These are phyloP conservation scores for Andrographis paniculata DNA, from an alignment of 305 asterid genomes.

Conservation along the genomic window DNA sequence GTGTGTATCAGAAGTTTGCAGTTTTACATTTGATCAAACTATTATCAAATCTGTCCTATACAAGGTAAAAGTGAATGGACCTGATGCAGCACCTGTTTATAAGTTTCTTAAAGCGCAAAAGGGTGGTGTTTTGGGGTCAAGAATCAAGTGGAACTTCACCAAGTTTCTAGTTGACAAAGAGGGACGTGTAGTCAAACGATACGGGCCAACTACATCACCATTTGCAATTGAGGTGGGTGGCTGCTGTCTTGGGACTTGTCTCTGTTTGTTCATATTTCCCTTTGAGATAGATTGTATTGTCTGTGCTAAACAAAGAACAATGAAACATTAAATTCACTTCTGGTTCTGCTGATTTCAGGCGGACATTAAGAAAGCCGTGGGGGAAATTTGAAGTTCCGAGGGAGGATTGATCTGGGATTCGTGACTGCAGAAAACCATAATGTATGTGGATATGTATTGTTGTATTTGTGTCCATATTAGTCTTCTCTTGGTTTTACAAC, in stretches of 20 bases:
- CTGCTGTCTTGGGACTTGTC: neutral
- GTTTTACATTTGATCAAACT: neutral
- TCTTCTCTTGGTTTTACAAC: too few relatives aligned
- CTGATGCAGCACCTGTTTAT: constrained; percentile 61
- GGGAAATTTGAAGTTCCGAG: constrained; percentile 35
- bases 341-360: constrained; percentile 27
- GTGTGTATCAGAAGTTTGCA: too few relatives aligned
- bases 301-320: neutral
- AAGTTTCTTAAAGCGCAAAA: constrained; percentile 67
- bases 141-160: constrained; percentile 93
- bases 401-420: too few relatives aligned
- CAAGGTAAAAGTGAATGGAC: constrained; percentile 73
- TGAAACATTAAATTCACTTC: neutral
- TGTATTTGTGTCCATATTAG: too few relatives aligned
- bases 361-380: constrained; percentile 61
- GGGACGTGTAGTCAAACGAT: constrained; percentile 61
- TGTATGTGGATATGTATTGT: too few relatives aligned
- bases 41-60: neutral
- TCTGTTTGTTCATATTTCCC: too few relatives aligned
- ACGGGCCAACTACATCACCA: constrained; percentile 65
- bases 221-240: constrained; percentile 59
- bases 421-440: too few relatives aligned
- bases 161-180: constrained; percentile 81
- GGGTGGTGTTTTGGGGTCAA: constrained; percentile 56
- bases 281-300: neutral